Conservation (phyloP, 106 monocot species). For the Phalaenopsis aphrodite region DNA sequence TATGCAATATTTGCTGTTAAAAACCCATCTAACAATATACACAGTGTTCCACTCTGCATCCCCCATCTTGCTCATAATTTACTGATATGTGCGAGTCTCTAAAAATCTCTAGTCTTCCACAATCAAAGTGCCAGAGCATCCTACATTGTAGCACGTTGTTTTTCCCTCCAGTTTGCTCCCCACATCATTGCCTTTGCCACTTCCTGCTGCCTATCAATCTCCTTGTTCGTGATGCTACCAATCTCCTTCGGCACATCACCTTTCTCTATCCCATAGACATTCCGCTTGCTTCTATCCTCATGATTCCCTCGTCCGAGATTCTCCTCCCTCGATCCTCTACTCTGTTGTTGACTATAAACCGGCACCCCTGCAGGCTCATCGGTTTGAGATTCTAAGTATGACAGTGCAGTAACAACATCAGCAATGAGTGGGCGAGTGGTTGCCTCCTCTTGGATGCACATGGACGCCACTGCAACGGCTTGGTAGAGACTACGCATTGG, state of each 20-base stretch:
- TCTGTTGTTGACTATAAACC: neutral
- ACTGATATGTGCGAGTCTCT: too few relatives aligned
- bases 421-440: slow-evolving; percentile 65
- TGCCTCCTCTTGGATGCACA: slow-evolving; percentile 82
- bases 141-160: slow-evolving; percentile 15
- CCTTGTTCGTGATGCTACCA: slow-evolving; percentile 10
- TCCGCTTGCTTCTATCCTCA: slow-evolving; percentile 11
- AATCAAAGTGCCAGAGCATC: slow-evolving; percentile 11
- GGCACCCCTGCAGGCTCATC: slow-evolving; percentile 32
- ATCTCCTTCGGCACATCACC: slow-evolving; percentile 24
- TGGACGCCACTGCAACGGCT: slow-evolving; percentile 72
- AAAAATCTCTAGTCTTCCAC: neutral
- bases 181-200: slow-evolving; percentile 84
- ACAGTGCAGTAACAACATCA: slow-evolving; percentile 77
- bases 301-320: neutral
- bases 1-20: too few relatives aligned
- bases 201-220: slow-evolving; percentile 45
- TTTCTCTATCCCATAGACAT: slow-evolving; percentile 9
- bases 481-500: slow-evolving; percentile 79
- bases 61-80: too few relatives aligned
- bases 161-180: slow-evolving; percentile 75
- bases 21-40: too few relatives aligned
- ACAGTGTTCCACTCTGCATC: too few relatives aligned
- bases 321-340: slow-evolving; percentile 8
- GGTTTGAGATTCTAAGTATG: slow-evolving; percentile 56